Base-by-base conservation (phyloP, 345 rosid genomes). In the Toxicodendron radicans region DNA sequence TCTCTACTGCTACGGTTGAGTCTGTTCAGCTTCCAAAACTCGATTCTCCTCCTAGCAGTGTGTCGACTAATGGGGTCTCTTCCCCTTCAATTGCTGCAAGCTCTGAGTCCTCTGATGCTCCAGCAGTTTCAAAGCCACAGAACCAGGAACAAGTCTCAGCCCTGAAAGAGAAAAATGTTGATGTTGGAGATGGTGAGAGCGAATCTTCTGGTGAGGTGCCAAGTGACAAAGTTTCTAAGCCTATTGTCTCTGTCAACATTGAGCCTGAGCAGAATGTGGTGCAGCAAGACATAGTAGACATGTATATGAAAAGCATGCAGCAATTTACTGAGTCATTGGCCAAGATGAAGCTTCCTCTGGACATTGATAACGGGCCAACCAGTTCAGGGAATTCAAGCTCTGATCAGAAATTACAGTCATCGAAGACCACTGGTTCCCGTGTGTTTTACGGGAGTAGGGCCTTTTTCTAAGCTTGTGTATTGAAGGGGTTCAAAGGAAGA, bases 301-400 rank as follows among this genome's bases (percentile, higher is more conserved):
- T 96, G 97, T 96, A 96, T 80, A 89, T 92, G 97, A 96, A 96
- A 83, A 93, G 99, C 78, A 96, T 96, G 99, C 99, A 93, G 81
- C 97, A 96, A 75, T 96, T 96, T 80, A 96, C 99, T 0, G 99
- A 96, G 83, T 96, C 99, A 58, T 79, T 96, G 83, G 99, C 99
- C 43, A 93, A 93, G 87, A 96, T 96, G 99, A 96, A 93, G 85
- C 97, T 96, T 64, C 99, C 99, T 53, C 64, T 93, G 78, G 97
- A 93, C 89, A 74, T 87, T 35, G 97, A 93, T 51, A 86, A 71
- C 7, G 92, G 87, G 73, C 80, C 94, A 51, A 48, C 90, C 71
- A 89, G 90, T 76, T 90, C 97, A 3, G 99, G 90, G 70, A 89
- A 86, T 72, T 89, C 99, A 24, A 93, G 88, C 85, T 81, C 99